Evolutionary conservation across 75 land plant genomes (phyloP), one percentile per base, ranked within the genome.

Genomic region (Pinus albicaulis): DNA sequence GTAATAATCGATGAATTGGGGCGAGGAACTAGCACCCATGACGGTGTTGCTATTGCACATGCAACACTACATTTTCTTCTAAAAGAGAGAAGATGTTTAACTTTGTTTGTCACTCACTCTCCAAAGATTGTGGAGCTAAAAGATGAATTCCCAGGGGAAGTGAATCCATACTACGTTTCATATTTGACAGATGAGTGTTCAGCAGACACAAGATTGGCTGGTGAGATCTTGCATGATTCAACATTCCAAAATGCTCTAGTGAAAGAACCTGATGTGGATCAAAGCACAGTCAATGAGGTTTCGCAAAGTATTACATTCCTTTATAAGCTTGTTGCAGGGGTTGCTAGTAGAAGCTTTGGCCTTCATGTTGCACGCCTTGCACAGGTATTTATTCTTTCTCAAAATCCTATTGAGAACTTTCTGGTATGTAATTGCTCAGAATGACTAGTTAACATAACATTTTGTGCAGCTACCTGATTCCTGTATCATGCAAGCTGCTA

Each of bases 1-100:
- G 98, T 92, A 28, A 92, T 97, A 48, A 89, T 97, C 63, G 99
- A 97, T 81, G 99, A 97, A 71, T 90, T 97, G 72, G 99, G 99
- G 3, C 82, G 99, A 74, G 99, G 99, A 66, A 97, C 99, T 62
- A 94, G 98, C 83, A 97, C 99, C 24, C 93, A 97, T 85, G 99
- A 97, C 78, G 99, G 99, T 48, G 95, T 92, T 55, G 99, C 98
- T 31, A 87, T 97, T 78, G 99, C 99, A 62, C 92, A 90, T 91
- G 95, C 98, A n/a, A 86, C 99, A 23, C 76, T 97, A 70, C 89
- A 94, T 48, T 65, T 92, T 80, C 80, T 97, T 55, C 86, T 97
- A 12, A 78, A 92, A 74, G 86, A 89, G 57, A 86, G 81, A 79
- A 89, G 75, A 80, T 94, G 98, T 77, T 80, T 92, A 76, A 86